Conservation (phyloP, 2,329 filamentous ascomycete genomes). For the Spiromastix sp. region DNA sequence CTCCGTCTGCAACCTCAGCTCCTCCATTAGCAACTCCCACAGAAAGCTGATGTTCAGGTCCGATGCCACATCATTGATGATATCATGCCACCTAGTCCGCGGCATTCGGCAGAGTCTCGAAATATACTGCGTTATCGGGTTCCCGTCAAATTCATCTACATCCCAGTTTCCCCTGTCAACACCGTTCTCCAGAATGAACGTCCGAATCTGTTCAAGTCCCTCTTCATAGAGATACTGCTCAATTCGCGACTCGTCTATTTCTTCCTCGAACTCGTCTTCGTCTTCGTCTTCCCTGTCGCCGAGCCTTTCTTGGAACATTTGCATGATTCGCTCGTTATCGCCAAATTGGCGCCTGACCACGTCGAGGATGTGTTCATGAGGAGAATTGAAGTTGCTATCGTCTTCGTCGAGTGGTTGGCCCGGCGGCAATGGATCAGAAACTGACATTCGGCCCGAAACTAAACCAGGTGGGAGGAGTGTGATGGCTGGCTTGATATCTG, state of each 20-base stretch:
- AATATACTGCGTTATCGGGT: conserved; percentile 26
- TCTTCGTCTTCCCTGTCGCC: neutral
- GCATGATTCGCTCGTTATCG: neutral
- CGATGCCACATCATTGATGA: conserved; percentile 17
- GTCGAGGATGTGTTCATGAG: conserved; percentile 1
- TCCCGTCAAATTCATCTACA: conserved; percentile 24
- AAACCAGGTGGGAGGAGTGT: conserved; percentile 56
- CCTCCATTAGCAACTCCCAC: conserved; percentile 26
- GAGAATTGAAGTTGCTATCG: neutral
- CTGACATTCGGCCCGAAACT: conserved; percentile 55
- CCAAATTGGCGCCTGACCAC: conserved; percentile 2
- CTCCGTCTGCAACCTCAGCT: conserved; percentile 21
- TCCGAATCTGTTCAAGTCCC: conserved; percentile 24
- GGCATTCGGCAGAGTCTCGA: conserved; percentile 20
- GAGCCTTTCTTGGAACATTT: neutral
- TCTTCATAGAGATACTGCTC: conserved; percentile 14
- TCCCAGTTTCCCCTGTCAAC: conserved; percentile 34
- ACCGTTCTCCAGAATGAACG: conserved; percentile 28
- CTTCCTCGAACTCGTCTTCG: conserved; percentile 1
- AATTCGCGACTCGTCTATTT: conserved; percentile 11
- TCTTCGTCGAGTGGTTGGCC: conserved; percentile 18
- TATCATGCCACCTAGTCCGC: conserved; percentile 17
- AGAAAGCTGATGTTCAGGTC: conserved; percentile 15
- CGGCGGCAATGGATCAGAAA: conserved; percentile 77
- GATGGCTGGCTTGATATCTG: conserved; percentile 63